phyloP scores from a whole-genome alignment of 495 filamentous ascomycete species.

The Aeminium ludgeri region DNA sequence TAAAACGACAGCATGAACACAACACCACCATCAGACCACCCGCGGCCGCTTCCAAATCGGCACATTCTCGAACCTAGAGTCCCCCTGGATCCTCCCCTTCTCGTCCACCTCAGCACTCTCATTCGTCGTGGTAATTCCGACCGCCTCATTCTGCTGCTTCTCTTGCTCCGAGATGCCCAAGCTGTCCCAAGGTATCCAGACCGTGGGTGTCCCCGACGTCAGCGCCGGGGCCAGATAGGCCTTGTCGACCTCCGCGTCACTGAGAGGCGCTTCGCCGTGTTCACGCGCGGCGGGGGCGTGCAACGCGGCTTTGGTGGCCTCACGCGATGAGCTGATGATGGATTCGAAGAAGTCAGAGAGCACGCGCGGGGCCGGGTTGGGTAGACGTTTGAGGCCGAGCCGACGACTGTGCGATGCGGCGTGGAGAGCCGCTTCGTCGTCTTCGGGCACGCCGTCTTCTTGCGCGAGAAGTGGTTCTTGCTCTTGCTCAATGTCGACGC shows the following conservation, averaged over 20 bases:
- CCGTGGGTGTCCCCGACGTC: slow-evolving; percentile 42
- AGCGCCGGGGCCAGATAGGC: slow-evolving; percentile 70
- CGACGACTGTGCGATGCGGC: slow-evolving; percentile 12
- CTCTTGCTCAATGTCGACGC: slow-evolving; percentile 17
- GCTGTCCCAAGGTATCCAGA: slow-evolving; percentile 72
- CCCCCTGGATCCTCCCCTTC: slow-evolving; percentile 65
- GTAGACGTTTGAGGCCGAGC: slow-evolving; percentile 11
- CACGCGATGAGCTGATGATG: slow-evolving; percentile 17
- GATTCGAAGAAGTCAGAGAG: slow-evolving; percentile 17
- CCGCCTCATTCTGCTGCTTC: slow-evolving; percentile 48
- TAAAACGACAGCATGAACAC: too few species aligned
- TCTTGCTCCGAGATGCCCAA: slow-evolving; percentile 66
- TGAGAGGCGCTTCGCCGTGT: slow-evolving; percentile 14
- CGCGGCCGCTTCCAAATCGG: slow-evolving; percentile 53
- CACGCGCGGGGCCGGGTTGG: slow-evolving; percentile 11
- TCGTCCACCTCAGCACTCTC: slow-evolving; percentile 67
- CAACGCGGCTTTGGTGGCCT: slow-evolving; percentile 17
- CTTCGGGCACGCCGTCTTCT: slow-evolving; percentile 11
- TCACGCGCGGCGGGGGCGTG: slow-evolving; percentile 4
- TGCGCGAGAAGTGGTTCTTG: slow-evolving; percentile 13
- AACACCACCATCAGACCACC: slow-evolving; percentile 1
- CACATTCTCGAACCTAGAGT: slow-evolving; percentile 46
- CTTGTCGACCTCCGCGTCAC: slow-evolving; percentile 21
- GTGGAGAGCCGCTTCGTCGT: slow-evolving; percentile 15
- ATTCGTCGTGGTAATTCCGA: slow-evolving; percentile 61